phyloP scores from a whole-genome alignment of 2,329 filamentous ascomycete species.

The Xylaria sp. region DNA sequence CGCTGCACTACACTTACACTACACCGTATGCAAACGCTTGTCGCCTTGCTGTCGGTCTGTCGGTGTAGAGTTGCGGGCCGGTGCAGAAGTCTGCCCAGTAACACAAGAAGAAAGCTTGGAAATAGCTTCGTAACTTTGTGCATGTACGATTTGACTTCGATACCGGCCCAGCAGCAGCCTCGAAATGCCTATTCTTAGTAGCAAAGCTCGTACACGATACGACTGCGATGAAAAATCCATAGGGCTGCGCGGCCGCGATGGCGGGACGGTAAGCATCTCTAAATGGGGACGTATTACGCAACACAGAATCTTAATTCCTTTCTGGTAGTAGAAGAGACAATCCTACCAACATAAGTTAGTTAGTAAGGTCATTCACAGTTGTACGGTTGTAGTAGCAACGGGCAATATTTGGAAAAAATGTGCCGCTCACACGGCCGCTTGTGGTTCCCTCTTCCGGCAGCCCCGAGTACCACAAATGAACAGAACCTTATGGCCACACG shows the following conservation, averaged over 20 bases:
- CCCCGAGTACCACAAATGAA: neutral
- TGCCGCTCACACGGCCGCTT: neutral
- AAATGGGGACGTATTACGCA: neutral
- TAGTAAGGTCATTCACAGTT: no score
- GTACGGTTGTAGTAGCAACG: no score
- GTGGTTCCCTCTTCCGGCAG: neutral
- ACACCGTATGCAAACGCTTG: neutral
- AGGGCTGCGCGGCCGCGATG: constrained; percentile 2
- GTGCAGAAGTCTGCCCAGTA: constrained; percentile 12
- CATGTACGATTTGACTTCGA: neutral
- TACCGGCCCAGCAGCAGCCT: neutral
- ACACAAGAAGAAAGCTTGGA: no score
- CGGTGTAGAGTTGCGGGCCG: constrained; percentile 14
- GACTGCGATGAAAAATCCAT: neutral
- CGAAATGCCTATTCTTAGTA: constrained; percentile 21
- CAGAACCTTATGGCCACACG: no score
- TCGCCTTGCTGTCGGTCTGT: neutral
- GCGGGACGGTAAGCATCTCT: neutral
- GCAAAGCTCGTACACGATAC: constrained; percentile 1
- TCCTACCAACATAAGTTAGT: neutral
- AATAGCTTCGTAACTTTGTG: no score
- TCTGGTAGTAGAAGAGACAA: neutral
- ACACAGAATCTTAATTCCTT: neutral
- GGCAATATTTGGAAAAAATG: no score
- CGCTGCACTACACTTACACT: neutral